Percentiles rank a stretch among this genome's conserved stretches.
Conservation (phyloP, 192 early-diverging fungal genomes). For the Rhizophagus clarus region DNA sequence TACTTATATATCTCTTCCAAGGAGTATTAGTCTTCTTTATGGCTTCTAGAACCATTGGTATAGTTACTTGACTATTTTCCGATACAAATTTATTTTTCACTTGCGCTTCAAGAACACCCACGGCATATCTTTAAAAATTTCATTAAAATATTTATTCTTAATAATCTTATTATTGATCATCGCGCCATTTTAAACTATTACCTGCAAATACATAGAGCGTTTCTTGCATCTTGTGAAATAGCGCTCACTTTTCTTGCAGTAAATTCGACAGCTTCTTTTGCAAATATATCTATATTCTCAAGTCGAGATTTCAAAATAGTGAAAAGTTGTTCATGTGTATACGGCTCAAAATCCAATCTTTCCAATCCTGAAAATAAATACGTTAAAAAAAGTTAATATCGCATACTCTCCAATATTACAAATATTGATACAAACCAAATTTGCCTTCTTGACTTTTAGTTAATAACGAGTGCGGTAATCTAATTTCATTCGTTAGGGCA, state of each 20-base stretch:
- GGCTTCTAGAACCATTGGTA: conserved; percentile 73
- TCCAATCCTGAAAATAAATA: conserved; percentile 60
- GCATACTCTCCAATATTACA: not conserved
- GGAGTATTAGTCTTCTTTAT: conserved; percentile 84
- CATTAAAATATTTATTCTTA: not conserved
- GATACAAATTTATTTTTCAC: conserved; percentile 31
- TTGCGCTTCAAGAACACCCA: conserved; percentile 67
- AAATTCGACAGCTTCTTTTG: conserved; percentile 86
- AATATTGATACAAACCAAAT: conserved; percentile 58
- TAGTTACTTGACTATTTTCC: conserved; percentile 55
- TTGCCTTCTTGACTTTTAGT: conserved; percentile 89
- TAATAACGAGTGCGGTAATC: conserved; percentile 91
- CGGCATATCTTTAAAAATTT: conserved; percentile 52
- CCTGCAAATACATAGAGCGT: conserved; percentile 94
- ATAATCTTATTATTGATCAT: not conserved
- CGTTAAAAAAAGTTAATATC: not conserved
- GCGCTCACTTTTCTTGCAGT: conserved; percentile 95
- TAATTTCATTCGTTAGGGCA: conserved; percentile 99
- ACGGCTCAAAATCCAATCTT: conserved; percentile 92
- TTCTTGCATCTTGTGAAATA: conserved; percentile 93
- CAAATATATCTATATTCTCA: conserved; percentile 69
- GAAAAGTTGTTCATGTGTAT: conserved; percentile 82
- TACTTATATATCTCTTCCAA: conserved; percentile 69
- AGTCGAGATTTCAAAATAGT: conserved; percentile 85
- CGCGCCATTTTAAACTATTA: conserved; percentile 27